Evolutionary conservation across 495 filamentous ascomycete species (phyloP), one percentile per base, ranked within the genome.

Genomic region (Delitschia confertaspora): DNA sequence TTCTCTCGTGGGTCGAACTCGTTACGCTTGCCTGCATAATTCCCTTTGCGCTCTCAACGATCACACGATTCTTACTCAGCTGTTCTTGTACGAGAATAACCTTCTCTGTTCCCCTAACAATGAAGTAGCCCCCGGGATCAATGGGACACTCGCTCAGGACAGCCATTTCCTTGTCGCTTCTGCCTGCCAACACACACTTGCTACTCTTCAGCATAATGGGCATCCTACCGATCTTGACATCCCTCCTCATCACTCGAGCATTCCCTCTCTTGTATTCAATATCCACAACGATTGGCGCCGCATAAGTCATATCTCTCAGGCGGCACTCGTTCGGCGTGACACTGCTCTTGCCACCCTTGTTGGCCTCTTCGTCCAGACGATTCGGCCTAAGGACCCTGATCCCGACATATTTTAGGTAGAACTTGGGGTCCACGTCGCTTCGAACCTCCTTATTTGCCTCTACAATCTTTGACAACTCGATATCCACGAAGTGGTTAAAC

Each of bases 71-170:
- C 70, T 96, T 96, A 71, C 89, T 96, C 59, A 96, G 67, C 63
- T 96, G 91, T 54, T 99, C 91, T 61, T 96, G 91, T 24, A 96
- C 88, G 10, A 99, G 73, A 58, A 99, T 96, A 36, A 96, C 91
- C 68, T 96, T 96, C 56, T 99, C 91, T 35, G 82, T 83, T 6
- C 82, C 82, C 50, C 78, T 75, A 33, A 85, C 76, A 45, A 87
- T 85, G 58, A 99, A 99, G 62, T 99, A 99, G 20, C 91, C 91
- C 41, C 91, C 91, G 1, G 93, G 91, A 63, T 99, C 91, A 19
- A 96, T 69, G 2, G 91, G 83, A 58, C 91, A 99, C 63, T 99
- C 91, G 52, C 91, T 86, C 56, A 95, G 76, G 11, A 75, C 60
- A 24, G 81, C 81, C 88, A 96, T 91, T 56, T 93, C 73, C 18